These are phyloP conservation scores for Pythium guiyangense DNA, from an alignment of 352 stramenopile species.

Conservation along the genomic window DNA sequence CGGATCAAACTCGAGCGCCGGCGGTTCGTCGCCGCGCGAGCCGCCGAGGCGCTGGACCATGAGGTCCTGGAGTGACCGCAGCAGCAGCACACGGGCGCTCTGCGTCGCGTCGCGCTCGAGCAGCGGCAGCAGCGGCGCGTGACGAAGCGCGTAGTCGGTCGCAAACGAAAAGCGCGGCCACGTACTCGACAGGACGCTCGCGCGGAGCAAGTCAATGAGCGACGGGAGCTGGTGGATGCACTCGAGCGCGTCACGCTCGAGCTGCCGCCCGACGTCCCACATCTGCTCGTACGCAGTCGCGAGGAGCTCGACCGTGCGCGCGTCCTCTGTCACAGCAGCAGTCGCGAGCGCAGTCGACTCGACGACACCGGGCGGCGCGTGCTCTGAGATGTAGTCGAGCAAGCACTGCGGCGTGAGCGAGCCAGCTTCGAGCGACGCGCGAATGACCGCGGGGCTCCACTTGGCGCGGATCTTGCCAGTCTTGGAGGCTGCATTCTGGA, in stretches of 20 bases:
- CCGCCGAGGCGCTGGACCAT: slow-evolving; percentile 80
- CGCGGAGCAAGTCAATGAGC: slow-evolving; percentile 56
- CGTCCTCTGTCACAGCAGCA: slow-evolving; percentile 28
- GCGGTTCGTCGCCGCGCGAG: slow-evolving; percentile 63
- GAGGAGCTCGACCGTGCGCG: slow-evolving; percentile 41
- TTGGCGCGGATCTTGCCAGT: slow-evolving; percentile 57
- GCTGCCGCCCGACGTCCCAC: slow-evolving; percentile 50
- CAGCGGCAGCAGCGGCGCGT: slow-evolving; percentile 63
- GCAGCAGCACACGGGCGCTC: slow-evolving; percentile 56
- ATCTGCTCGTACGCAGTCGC: slow-evolving; percentile 65
- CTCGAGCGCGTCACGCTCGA: slow-evolving; percentile 67
- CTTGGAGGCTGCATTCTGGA: slow-evolving; percentile 61
- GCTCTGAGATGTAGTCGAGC: slow-evolving; percentile 61
- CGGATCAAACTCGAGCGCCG: slow-evolving; percentile 83
- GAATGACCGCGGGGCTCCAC: slow-evolving; percentile 52
- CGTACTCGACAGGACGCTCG: slow-evolving; percentile 53
- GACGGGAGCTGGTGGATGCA: slow-evolving; percentile 56
- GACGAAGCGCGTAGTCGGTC: slow-evolving; percentile 53
- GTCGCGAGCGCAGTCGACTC: slow-evolving; percentile 32
- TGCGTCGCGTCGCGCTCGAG: slow-evolving; percentile 38
- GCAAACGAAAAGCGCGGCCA: slow-evolving; percentile 59
- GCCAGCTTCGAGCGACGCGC: slow-evolving; percentile 48
- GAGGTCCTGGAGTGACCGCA: slow-evolving; percentile 82
- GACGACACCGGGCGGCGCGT: slow-evolving; percentile 51
- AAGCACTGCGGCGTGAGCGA: slow-evolving; percentile 63